Evolutionary conservation across 2,329 filamentous ascomycete genomes (phyloP).

Genomic region (Apiospora aurea): DNA sequence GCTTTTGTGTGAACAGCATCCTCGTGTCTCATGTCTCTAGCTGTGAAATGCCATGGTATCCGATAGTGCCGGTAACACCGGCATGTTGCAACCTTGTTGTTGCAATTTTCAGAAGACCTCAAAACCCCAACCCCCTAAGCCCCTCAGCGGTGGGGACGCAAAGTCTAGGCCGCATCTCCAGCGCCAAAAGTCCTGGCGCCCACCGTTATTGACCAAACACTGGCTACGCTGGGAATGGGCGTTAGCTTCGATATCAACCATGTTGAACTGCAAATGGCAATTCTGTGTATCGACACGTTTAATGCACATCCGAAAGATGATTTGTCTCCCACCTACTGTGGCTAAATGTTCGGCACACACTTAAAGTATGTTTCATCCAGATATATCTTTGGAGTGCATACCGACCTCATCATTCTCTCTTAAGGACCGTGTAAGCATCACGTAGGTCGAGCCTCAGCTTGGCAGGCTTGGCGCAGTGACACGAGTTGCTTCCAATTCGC

Average conservation of each 20-base stretch:
- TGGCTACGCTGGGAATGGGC: neutral
- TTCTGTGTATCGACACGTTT: neutral
- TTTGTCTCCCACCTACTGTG: neutral
- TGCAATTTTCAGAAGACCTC: neutral
- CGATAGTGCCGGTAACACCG: slow-evolving; percentile 9
- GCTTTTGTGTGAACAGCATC: slow-evolving; percentile 1
- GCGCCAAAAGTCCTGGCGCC: neutral
- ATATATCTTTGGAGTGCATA: neutral
- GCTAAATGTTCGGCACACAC: neutral
- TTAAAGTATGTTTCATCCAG: neutral
- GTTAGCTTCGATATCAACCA: neutral
- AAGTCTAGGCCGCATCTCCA: neutral
- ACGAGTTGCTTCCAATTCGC: neutral
- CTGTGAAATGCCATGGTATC: neutral
- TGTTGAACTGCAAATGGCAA: neutral
- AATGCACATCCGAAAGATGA: neutral
- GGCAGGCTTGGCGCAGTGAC: neutral
- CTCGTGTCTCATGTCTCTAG: neutral
- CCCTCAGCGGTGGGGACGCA: neutral
- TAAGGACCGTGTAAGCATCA: neutral
- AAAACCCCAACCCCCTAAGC: neutral
- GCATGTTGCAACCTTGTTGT: slow-evolving; percentile 8
- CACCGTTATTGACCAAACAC: neutral
- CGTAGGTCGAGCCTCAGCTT: slow-evolving; percentile 6
- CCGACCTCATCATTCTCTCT: neutral